Base-by-base conservation (phyloP, 345 rosid species). In the Populus davidiana region DNA sequence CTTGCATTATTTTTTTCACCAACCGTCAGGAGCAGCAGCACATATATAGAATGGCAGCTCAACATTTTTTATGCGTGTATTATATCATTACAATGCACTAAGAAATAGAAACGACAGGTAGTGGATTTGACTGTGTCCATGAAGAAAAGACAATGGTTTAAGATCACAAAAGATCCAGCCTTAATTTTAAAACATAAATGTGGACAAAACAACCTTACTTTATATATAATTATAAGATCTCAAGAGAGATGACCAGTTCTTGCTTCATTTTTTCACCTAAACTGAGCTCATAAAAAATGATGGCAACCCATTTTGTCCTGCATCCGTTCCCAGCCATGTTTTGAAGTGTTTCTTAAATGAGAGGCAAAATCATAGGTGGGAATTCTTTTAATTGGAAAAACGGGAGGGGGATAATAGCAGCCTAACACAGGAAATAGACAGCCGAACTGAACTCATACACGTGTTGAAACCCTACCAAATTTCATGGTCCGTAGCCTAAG, bases 351-450 rank as follows among this genome's bases (percentile, higher is more conserved):
- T 84, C 94, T 90, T 93, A 71, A 84, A 80, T 56, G 41, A 79
- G 83, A 73, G 88, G 91, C 90, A 88, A 92, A 77, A 84, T 79
- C 70, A 79, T 80, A 76, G 54, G 67, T 36, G 56, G 50, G 56
- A 11, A 35, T 27, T 27, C 36, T 69, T 66, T 72, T 72, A 52
- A 74, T 65, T 23, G 50, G 78, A 72, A 71, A 65, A 75, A 66
- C n/a, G 33, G 67, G 27, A 5, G 23, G 16, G 76, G 72, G 88
- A 86, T 78, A 78, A 84, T 78, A 89, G 73, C 88, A 81, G 79
- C 80, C 81, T 73, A 90, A 85, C 93, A 79, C 88, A 75, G 63
- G 79, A 85, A 88, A 89, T 83, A 73, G 94, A 92, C 93, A 83
- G 77, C 80, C 87, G 77, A 92, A 72, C 95, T 71, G 80, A 78